phyloP scores from a whole-genome alignment of 2,329 filamentous ascomycete genomes.

The Xylaria arbuscula region DNA sequence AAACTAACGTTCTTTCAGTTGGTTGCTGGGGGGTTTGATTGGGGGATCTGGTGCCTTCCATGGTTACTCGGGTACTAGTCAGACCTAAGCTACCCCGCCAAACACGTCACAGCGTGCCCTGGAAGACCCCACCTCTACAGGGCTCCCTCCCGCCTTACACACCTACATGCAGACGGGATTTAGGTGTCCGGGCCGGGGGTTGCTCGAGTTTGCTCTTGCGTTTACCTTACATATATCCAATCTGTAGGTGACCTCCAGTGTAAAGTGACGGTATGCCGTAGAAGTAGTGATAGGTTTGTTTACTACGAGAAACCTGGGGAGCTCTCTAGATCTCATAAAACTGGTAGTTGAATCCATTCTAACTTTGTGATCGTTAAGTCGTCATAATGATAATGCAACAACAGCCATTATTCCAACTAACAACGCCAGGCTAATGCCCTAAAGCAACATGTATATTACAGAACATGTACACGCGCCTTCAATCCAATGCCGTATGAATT shows the following conservation, averaged over 20 bases:
- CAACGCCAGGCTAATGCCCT: constrained; percentile 31
- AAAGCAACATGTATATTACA: background rate
- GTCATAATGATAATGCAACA: background rate
- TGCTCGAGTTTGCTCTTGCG: too few relatives aligned
- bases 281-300: background rate
- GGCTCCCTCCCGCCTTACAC: too few relatives aligned
- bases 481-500: background rate
- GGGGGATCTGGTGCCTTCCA: background rate
- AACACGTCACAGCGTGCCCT: constrained; percentile 30
- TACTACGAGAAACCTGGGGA: background rate
- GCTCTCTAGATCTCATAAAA: background rate
- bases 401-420: background rate
- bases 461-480: background rate
- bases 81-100: constrained; percentile 26
- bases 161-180: too few relatives aligned
- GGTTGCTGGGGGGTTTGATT: background rate
- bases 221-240: too few relatives aligned
- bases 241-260: too few relatives aligned
- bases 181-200: too few relatives aligned
- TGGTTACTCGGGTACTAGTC: background rate
- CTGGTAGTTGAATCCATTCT: background rate
- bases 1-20: background rate
- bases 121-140: background rate
- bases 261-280: background rate
- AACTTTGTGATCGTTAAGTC: too few relatives aligned